Base-by-base conservation (phyloP, 371 early-diverging fungal species). In the Conidiobolus incongruus region DNA sequence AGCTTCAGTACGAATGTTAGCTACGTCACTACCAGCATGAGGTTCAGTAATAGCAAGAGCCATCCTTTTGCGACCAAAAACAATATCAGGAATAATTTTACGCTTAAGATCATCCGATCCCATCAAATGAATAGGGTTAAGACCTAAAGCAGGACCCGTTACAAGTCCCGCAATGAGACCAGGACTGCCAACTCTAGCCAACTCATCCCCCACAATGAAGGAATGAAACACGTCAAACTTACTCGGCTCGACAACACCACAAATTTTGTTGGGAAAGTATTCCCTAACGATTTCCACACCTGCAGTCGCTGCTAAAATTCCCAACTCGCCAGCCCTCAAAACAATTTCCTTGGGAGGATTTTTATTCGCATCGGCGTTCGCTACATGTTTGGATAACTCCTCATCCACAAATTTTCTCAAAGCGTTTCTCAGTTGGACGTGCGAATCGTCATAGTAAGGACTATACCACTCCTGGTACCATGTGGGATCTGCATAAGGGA, bases 351-450 rank as follows among this genome's bases (percentile, higher is more conserved):
- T 62, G 11, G 86, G 84, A 24, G 81, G 60, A 28, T 64, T 52
- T 52, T 80, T 84, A 46, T 69, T 71, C 52, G 85, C 85, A 47
- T 81, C 80, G 83, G 83, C 87, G 84, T 51, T 82, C 80, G 52
- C 72, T 69, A 47, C 70, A 66, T 53, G 58, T 74, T 16, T 85
- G 82, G 67, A 75, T 82, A 44, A 85, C 50, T 88, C 80, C 44
- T 66, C 67, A 20, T 84, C 83, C 34, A 78, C 74, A 54, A 77
- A 85, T 13, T 59, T 58, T 40, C 88, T 71, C 20, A 81, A 58
- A 16, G 38, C 55, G 26, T 66, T 68, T n/a, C 85, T 72, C 10
- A 83, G 52, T 29, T 60, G 59, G 34, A 75, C 67, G 54, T 88
- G 88, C 12, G 70, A 64, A 24, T 80, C 80, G 20, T 72, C 75